phyloP scores from a whole-genome alignment of 441 rosid genomes.

The Pelargonium cotyledonis region DNA sequence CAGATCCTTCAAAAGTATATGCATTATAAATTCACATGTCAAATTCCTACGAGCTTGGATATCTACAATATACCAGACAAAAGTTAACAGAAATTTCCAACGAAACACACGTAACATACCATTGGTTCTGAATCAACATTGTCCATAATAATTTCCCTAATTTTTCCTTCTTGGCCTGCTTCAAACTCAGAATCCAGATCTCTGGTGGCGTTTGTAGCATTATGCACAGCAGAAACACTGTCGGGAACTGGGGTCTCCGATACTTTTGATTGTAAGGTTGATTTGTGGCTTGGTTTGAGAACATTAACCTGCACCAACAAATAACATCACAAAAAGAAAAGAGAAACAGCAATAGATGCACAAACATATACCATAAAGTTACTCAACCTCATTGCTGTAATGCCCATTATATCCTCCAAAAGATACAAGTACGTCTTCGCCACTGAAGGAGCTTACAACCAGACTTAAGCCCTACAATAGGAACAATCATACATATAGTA shows the following conservation, averaged over 20 bases:
- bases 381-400: slow-evolving; percentile 74
- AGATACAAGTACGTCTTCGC: slow-evolving; percentile 76
- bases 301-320: slow-evolving; percentile 56
- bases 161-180: slow-evolving; percentile 72
- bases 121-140: slow-evolving; percentile 44
- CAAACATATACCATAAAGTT: slow-evolving; percentile 7
- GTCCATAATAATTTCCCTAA: slow-evolving; percentile 80
- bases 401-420: slow-evolving; percentile 97
- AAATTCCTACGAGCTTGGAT: background rate
- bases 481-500: slow-evolving; percentile 1
- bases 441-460: slow-evolving; percentile 60
- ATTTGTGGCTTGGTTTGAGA: slow-evolving; percentile 93
- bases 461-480: slow-evolving; percentile 73
- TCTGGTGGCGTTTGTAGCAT: slow-evolving; percentile 64
- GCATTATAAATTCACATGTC: background rate
- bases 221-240: slow-evolving; percentile 67
- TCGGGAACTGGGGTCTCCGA: slow-evolving; percentile 53
- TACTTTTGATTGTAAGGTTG: slow-evolving; percentile 67
- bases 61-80: background rate
- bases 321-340: slow-evolving; percentile 16
- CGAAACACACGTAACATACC: slow-evolving; percentile 34
- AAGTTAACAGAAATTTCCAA: background rate
- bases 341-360: slow-evolving; percentile 17
- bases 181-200: slow-evolving; percentile 75
- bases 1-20: background rate